Percentiles rank a stretch among this genome's conserved stretches.
phyloP scores from a whole-genome alignment of 768 basidiomycete species.

The Agaricus sinodeliciosus region DNA sequence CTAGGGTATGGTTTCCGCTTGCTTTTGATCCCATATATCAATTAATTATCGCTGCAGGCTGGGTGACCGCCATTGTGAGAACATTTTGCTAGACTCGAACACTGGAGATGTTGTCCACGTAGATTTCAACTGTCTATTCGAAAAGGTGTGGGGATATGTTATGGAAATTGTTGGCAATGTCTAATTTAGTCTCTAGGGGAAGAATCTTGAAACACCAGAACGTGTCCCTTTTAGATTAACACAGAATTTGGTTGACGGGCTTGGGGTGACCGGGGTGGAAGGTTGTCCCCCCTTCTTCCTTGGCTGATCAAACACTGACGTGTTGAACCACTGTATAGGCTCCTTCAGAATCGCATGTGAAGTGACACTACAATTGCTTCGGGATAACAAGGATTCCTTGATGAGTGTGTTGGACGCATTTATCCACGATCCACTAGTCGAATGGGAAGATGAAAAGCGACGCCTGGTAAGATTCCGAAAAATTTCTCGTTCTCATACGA shows the following conservation, averaged over 20 bases:
- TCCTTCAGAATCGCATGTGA: conserved; percentile 90
- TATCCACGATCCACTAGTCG: conserved; percentile 92
- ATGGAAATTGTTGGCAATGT: neutral
- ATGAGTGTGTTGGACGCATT: conserved; percentile 97
- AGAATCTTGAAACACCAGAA: conserved; percentile 81
- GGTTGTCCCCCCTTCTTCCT: conserved; percentile 33
- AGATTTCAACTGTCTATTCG: conserved; percentile 97
- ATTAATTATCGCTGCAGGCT: conserved; percentile 43
- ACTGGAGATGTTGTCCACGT: conserved; percentile 93
- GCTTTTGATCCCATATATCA: neutral
- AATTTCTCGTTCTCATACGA: neutral
- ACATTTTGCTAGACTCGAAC: conserved; percentile 85
- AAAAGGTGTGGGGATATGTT: conserved; percentile 55
- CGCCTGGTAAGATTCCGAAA: conserved; percentile 38
- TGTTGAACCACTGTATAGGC: conserved; percentile 34
- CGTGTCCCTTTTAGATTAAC: conserved; percentile 92
- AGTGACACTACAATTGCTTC: conserved; percentile 79
- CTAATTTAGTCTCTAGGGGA: conserved; percentile 41
- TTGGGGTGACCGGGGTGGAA: conserved; percentile 92
- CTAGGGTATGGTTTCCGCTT: conserved; percentile 57
- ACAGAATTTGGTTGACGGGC: conserved; percentile 85
- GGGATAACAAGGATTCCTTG: conserved; percentile 86
- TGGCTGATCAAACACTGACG: neutral
- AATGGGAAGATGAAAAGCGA: conserved; percentile 85
- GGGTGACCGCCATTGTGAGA: conserved; percentile 96